These are phyloP conservation scores for Heterobasidion occidentale DNA, from an alignment of 1,284 basidiomycete species.

Conservation along the genomic window DNA sequence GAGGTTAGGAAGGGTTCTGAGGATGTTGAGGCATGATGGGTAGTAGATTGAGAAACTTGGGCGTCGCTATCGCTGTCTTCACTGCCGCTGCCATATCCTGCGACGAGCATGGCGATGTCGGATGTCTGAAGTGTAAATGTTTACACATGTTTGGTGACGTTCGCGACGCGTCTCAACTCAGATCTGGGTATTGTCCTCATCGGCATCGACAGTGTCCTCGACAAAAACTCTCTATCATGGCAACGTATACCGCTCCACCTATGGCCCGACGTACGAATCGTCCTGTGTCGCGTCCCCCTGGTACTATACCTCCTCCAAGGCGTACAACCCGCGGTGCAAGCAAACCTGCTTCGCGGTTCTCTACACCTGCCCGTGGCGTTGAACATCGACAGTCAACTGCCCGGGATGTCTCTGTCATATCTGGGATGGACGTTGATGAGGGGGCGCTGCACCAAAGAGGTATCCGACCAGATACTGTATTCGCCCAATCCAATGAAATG, in stretches of 20 bases:
- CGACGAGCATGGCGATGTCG: conserved; percentile 50
- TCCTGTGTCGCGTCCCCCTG: conserved; percentile 8
- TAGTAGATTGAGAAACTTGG: conserved; percentile 20
- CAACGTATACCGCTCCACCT: conserved; percentile 11
- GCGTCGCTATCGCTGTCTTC: conserved; percentile 50
- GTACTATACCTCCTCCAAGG: conserved; percentile 13
- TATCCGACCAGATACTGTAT: conserved; percentile 41
- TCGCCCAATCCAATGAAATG: conserved; percentile 68
- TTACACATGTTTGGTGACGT: conserved; percentile 8
- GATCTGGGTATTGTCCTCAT: no score
- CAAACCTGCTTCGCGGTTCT: conserved; percentile 21
- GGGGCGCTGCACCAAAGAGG: conserved; percentile 21
- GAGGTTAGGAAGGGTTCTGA: conserved; percentile 8
- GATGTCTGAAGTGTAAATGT: not conserved
- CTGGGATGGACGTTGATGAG: conserved; percentile 64
- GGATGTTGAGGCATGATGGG: conserved; percentile 7
- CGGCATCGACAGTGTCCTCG: not conserved
- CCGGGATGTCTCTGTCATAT: conserved; percentile 30
- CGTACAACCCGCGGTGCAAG: conserved; percentile 11
- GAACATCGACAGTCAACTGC: conserved; percentile 9
- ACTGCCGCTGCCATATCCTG: conserved; percentile 65
- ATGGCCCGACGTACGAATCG: conserved; percentile 21
- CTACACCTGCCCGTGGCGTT: conserved; percentile 17
- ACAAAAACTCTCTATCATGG: not conserved
- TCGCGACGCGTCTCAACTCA: conserved; percentile 8